Conservation (phyloP, 169 alveolate species). For the Plasmodium cynomolgi region DNA sequence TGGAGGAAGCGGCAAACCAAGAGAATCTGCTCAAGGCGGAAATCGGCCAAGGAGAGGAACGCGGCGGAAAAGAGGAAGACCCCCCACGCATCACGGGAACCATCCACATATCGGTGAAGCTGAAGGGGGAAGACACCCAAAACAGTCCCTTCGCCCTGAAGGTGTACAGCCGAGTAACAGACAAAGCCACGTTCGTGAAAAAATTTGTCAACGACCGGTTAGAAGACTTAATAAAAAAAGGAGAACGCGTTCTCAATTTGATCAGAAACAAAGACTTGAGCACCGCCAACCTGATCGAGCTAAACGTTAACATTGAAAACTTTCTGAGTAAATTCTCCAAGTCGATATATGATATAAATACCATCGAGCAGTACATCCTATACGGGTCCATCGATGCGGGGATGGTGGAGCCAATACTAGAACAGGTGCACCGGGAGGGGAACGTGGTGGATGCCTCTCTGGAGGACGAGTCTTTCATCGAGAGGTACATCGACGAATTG, state of each 20-base stretch:
- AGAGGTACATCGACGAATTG: constrained; percentile 34
- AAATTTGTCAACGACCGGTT: constrained; percentile 41
- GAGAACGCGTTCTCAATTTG: constrained; percentile 20
- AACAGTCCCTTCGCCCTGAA: constrained; percentile 66
- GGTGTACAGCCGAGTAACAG: constrained; percentile 14
- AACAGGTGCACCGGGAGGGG: constrained; percentile 3
- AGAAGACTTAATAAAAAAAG: constrained; percentile 60
- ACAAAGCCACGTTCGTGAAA: constrained; percentile 32
- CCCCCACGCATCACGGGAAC: constrained; percentile 3
- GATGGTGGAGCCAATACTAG: constrained; percentile 15
- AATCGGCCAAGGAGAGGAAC: background rate
- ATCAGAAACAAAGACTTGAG: constrained; percentile 55
- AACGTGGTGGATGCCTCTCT: constrained; percentile 17
- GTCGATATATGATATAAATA: constrained; percentile 51
- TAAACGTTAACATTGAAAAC: constrained; percentile 40
- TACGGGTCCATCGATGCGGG: constrained; percentile 19
- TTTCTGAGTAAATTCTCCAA: constrained; percentile 34
- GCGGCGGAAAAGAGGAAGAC: background rate
- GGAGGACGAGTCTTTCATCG: constrained; percentile 45
- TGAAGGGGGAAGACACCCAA: constrained; percentile 45
- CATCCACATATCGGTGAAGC: constrained; percentile 28
- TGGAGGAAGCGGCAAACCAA: background rate
- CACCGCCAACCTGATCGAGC: constrained; percentile 32
- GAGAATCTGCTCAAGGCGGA: background rate
- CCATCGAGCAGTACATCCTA: constrained; percentile 39